Evolutionary conservation across 352 stramenopile species (phyloP), one percentile per base, ranked within the genome.

Genomic region (Phytophthora lateralis): DNA sequence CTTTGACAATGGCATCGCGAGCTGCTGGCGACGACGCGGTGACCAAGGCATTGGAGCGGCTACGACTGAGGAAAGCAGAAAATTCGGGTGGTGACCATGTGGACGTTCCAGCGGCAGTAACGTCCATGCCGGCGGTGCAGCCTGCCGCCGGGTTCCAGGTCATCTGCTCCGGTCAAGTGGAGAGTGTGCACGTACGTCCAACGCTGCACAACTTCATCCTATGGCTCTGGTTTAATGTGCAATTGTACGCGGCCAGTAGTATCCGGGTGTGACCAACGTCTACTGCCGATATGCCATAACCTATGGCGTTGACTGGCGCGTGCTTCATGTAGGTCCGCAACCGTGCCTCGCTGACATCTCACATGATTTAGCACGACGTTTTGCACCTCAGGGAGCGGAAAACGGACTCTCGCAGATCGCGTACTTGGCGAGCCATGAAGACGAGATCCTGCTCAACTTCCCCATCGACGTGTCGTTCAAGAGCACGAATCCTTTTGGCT

Each of bases 391-490:
- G 78, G 87, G 85, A 10, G 70, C 84, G 15, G 89, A 96, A 29
- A 83, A 85, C 15, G 90, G 90, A 7, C 73, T 98, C 49, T 96
- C 89, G 4, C 91, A 98, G 60, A 92, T 97, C 27, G 88, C 85
- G 29, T 90, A 93, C 47, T 57, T 73, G 24, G 73, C 59, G 8
- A 73, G 72, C 9, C 57, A 82, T 35, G 66, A 91, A 46, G 76
- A 79, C 14, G 70, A 61, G 8, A 91, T 98, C 35, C 78, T 98
- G 42, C 97, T 97, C 74, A 98, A 98, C 55, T 98, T 98, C 63
- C 96, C 96, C 3, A 91, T 99, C 41, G 93, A 98, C 62, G 85
- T 98, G 10, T 93, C 93, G n/a, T 98, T 98, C 76, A 96, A 95
- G 71, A 96, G 83, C 34, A 98, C 95, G 0, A 98, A 98, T 60